These are phyloP conservation scores for Tolypocladium tundrense DNA, from an alignment of 2,329 filamentous ascomycete species.

Conservation along the genomic window DNA sequence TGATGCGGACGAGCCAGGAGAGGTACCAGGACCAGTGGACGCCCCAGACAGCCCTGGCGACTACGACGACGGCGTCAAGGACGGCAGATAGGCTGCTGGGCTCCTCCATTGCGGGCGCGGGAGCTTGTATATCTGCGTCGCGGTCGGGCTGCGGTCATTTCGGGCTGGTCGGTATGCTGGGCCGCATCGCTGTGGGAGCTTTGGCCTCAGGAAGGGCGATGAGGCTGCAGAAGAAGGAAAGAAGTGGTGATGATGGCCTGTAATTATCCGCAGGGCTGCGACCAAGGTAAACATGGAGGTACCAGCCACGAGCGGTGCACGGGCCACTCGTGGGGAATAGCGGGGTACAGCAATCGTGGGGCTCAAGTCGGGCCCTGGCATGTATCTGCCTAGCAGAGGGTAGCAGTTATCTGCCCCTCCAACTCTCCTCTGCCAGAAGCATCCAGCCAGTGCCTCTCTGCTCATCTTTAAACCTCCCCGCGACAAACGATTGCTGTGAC, in stretches of 20 bases:
- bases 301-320: not conserved
- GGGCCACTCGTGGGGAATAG: not conserved
- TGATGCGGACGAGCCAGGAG: slow-evolving; percentile 10
- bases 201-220: too few species aligned
- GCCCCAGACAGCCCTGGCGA: slow-evolving; percentile 15
- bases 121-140: not conserved
- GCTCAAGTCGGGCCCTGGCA: not conserved
- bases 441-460: not conserved
- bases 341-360: slow-evolving; percentile 1
- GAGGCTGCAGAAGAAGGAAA: too few species aligned
- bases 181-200: not conserved
- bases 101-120: slow-evolving; percentile 5
- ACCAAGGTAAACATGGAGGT: too few species aligned
- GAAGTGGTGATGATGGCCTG: not conserved
- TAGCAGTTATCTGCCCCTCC: not conserved
- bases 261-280: too few species aligned
- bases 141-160: not conserved
- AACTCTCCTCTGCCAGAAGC: not conserved
- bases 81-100: slow-evolving; percentile 10
- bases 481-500: not conserved
- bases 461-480: not conserved
- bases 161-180: not conserved
- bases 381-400: slow-evolving; percentile 1
- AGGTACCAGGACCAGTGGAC: slow-evolving; percentile 18
- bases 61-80: slow-evolving; percentile 13